Evolutionary conservation across 306 rosid species (phyloP).

Genomic region (Cicer bijugum): DNA sequence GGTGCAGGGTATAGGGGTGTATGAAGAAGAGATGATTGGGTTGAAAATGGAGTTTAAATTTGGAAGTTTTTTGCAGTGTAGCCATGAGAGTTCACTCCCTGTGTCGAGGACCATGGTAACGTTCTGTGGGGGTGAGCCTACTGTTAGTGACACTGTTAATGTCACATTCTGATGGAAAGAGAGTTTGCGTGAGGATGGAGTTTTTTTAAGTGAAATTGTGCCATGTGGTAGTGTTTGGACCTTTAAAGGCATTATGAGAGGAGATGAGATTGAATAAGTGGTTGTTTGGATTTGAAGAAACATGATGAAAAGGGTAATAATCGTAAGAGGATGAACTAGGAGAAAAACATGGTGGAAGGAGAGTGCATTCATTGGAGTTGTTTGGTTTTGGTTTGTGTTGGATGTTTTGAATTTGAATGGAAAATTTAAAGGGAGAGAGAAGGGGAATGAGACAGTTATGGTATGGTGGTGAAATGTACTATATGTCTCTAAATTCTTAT

Average conservation of each 20-base stretch:
- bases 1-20: slow-evolving; percentile 62
- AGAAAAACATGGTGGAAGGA: slow-evolving; percentile 4
- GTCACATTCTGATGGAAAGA: slow-evolving; percentile 78
- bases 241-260: slow-evolving; percentile 61
- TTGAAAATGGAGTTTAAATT: slow-evolving; percentile 54
- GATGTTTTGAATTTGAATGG: slow-evolving; percentile 26
- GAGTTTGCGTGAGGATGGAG: slow-evolving; percentile 52
- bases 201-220: slow-evolving; percentile 17
- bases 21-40: slow-evolving; percentile 66
- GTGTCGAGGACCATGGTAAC: slow-evolving; percentile 97
- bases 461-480: slow-evolving; percentile 21
- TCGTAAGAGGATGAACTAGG: slow-evolving; percentile 21
- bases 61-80: slow-evolving; percentile 65
- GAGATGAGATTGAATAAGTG: slow-evolving; percentile 23
- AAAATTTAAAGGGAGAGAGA: not conserved
- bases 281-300: slow-evolving; percentile 39
- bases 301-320: slow-evolving; percentile 26
- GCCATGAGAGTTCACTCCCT: slow-evolving; percentile 93
- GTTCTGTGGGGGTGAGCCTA: slow-evolving; percentile 85
- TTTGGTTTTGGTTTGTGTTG: slow-evolving; percentile 17
- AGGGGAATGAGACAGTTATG: not conserved
- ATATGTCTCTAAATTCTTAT: slow-evolving; percentile 7
- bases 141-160: slow-evolving; percentile 66
- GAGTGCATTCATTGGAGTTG: slow-evolving; percentile 36
- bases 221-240: slow-evolving; percentile 52